A percentile compares a stretch with the other conserved stretches of the same genome.
Conservation (phyloP, 805 yeast genomes). For the Yarrowia bubula region DNA sequence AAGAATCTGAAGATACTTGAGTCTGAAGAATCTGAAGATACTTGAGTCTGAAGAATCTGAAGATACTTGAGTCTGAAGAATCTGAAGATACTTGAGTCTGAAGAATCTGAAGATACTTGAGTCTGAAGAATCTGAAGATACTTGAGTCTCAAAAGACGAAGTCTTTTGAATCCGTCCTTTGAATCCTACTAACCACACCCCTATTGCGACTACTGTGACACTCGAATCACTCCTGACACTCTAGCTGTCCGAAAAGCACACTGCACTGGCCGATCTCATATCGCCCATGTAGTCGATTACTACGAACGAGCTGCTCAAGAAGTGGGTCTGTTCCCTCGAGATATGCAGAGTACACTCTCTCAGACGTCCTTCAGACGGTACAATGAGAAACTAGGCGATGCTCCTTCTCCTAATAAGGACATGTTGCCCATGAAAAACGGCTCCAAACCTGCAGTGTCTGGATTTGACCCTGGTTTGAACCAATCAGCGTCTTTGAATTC, state of each 20-base stretch:
- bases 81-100: no score
- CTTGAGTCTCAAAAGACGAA: no score
- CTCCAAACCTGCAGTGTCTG: conserved; percentile 29
- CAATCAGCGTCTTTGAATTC: neutral
- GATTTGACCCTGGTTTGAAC: conserved; percentile 14
- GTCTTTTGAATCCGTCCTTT: neutral
- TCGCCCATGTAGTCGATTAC: conserved; percentile 67
- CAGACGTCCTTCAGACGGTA: neutral
- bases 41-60: no score
- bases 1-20: no score
- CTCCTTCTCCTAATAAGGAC: conserved; percentile 21
- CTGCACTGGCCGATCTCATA: conserved; percentile 71
- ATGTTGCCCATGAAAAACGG: conserved; percentile 28
- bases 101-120: no score
- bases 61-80: no score
- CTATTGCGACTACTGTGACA: conserved; percentile 75
- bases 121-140: no score
- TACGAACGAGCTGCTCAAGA: conserved; percentile 49
- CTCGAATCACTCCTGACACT: conserved; percentile 80
- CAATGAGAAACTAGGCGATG: neutral
- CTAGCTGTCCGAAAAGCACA: conserved; percentile 81
- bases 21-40: no score
- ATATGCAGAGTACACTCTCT: conserved; percentile 15
- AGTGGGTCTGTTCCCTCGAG: conserved; percentile 28
- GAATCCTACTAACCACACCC: conserved; percentile 30